These are phyloP conservation scores for Pyrenophora teres DNA, from an alignment of 2,329 filamentous ascomycete species.

Conservation along the genomic window DNA sequence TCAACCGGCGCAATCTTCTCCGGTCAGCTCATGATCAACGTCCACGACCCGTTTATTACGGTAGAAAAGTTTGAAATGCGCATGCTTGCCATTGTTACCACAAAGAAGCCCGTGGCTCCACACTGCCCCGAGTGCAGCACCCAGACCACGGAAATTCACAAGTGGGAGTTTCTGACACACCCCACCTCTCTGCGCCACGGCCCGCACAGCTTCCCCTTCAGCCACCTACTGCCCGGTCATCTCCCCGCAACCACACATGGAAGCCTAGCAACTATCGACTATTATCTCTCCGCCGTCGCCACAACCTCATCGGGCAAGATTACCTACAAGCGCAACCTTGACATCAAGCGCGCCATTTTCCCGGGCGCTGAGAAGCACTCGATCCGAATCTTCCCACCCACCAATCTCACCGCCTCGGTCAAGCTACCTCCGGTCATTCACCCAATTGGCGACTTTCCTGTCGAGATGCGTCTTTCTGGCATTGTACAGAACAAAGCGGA, in stretches of 20 bases:
- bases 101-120: slow-evolving; percentile 79
- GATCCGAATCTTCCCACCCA: slow-evolving; percentile 93
- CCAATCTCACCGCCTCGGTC: slow-evolving; percentile 85
- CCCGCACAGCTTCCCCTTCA: slow-evolving; percentile 83
- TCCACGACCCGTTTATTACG: slow-evolving; percentile 67
- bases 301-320: slow-evolving; percentile 65
- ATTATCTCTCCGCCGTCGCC: slow-evolving; percentile 63
- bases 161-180: slow-evolving; percentile 70
- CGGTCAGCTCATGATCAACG: slow-evolving; percentile 75
- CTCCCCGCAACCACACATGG: slow-evolving; percentile 84
- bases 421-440: slow-evolving; percentile 83
- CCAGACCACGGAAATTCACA: slow-evolving; percentile 73
- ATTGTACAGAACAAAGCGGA: slow-evolving; percentile 71
- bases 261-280: slow-evolving; percentile 72
- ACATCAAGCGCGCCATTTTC: slow-evolving; percentile 78
- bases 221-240: slow-evolving; percentile 80
- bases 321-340: slow-evolving; percentile 69
- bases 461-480: slow-evolving; percentile 83
- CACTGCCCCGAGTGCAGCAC: slow-evolving; percentile 79
- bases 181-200: slow-evolving; percentile 52
- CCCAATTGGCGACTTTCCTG: slow-evolving; percentile 79
- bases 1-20: slow-evolving; percentile 87
- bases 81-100: slow-evolving; percentile 71
- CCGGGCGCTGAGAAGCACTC: slow-evolving; percentile 84
- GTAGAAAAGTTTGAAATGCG: slow-evolving; percentile 74